A percentile compares a stretch with the other conserved stretches of the same genome.
phyloP scores from a whole-genome alignment of 306 rosid genomes.

The Quercus aquifolioides region DNA sequence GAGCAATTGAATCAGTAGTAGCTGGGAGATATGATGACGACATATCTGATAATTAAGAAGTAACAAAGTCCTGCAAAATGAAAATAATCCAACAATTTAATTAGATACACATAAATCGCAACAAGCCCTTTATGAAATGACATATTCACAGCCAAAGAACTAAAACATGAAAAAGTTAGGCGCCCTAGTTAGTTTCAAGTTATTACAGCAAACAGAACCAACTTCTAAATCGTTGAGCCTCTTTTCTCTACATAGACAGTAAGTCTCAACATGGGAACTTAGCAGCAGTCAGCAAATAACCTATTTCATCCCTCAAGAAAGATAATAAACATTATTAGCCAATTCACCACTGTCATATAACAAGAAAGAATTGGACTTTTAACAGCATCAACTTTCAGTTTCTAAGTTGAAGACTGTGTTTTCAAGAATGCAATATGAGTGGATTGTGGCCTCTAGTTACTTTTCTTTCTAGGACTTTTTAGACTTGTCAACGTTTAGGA shows the following conservation, averaged over 20 bases:
- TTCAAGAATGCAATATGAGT: not conserved
- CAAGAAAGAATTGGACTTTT: not conserved
- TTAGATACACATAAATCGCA: not conserved
- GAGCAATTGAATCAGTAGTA: slow-evolving; percentile 63
- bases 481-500: not conserved
- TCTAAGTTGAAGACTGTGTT: not conserved
- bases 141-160: not conserved
- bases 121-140: not conserved
- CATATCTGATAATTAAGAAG: slow-evolving; percentile 40
- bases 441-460: not conserved
- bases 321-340: not conserved
- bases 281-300: not conserved
- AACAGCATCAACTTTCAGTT: not conserved
- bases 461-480: not conserved
- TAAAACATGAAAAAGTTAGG: not conserved
- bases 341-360: not conserved
- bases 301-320: not conserved
- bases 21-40: slow-evolving; percentile 78
- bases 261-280: not conserved
- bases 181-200: not conserved
- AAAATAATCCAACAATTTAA: not conserved
- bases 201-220: not conserved
- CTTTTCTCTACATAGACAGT: not conserved
- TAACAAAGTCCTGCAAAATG: slow-evolving; percentile 37
- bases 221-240: not conserved